Evolutionary conservation across 352 stramenopile species (phyloP), one percentile per base, ranked within the genome.

Genomic region (Globisporangium sylvaticum): DNA sequence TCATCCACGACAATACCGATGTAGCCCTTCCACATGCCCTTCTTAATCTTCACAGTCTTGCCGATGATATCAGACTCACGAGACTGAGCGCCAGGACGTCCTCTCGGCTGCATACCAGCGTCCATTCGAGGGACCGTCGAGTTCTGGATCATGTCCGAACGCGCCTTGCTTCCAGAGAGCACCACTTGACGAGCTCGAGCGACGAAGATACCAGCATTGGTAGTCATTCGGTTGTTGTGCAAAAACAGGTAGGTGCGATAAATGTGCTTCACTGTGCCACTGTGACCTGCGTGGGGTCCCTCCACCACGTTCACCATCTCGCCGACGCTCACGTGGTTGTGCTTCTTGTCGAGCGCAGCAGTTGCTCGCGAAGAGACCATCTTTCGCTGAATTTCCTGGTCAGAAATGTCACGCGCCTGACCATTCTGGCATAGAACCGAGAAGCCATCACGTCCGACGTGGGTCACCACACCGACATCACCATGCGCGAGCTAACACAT

Each of bases 31-130:
- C 89, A 96, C 52, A 90, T 88, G 1, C 90, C 90, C 65, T 94
- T 94, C 69, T 94, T 96, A 71, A 97, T 91, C 76, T 96, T 96
- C 24, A 97, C 89, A 4, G 89, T 96, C 71, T 96, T 92, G 7
- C 90, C 89, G 3, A 96, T 80, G 20, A 96, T 66, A 37, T 94
- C 88, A 1, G 88, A 94, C 66, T 96, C 84, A 32, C 78, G 76
- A 57, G 53, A 58, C 46, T 60, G 82, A 27, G 75, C 75, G 4
- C 68, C 68, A 46, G 73, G 67, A 52, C 77, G 79, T 52, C 83
- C 80, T 31, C 70, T 31, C 20, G 72, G 77, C 72, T 80, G 79
- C 46, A 56, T 56, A 32, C 71, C 74, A 4, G 71, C 68, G 44
- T 91, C 84, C 70, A 85, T 84, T 44, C 84, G 83, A 54, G 84